Conservation (phyloP, 495 filamentous ascomycete genomes). For the Xylaria scruposa region DNA sequence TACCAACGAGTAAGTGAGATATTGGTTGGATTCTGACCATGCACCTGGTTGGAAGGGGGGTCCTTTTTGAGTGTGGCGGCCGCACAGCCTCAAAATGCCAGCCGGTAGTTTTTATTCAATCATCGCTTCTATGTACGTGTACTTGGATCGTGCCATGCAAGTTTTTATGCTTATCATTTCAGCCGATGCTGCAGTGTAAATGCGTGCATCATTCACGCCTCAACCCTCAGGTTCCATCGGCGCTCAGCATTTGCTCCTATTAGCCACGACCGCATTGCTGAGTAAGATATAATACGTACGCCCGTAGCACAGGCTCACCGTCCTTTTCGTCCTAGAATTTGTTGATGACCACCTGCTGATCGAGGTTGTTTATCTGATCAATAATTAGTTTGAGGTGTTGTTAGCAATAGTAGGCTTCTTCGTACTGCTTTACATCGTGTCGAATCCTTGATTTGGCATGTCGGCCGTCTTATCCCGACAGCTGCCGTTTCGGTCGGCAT, state of each 20-base stretch:
- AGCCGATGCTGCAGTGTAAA: neutral
- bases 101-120: neutral
- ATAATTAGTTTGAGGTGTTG: neutral
- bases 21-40: neutral
- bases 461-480: conserved; percentile 21
- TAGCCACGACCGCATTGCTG: neutral
- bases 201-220: conserved; percentile 1
- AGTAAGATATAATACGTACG: neutral
- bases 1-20: neutral
- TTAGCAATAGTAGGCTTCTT: neutral
- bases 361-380: neutral
- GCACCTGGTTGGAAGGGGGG: neutral
- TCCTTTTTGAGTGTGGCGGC: neutral
- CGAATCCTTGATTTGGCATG: conserved; percentile 23
- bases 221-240: neutral
- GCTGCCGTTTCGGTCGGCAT: conserved; percentile 22
- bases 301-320: conserved; percentile 14
- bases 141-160: neutral
- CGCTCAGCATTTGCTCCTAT: neutral
- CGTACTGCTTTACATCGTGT: neutral
- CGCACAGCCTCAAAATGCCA: conserved; percentile 26
- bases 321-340: neutral
- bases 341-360: neutral
- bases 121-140: too few species aligned
- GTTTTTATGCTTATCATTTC: conserved; percentile 1